These are phyloP conservation scores for Vanrija pseudolonga DNA, from an alignment of 1,284 basidiomycete genomes.

Conservation along the genomic window DNA sequence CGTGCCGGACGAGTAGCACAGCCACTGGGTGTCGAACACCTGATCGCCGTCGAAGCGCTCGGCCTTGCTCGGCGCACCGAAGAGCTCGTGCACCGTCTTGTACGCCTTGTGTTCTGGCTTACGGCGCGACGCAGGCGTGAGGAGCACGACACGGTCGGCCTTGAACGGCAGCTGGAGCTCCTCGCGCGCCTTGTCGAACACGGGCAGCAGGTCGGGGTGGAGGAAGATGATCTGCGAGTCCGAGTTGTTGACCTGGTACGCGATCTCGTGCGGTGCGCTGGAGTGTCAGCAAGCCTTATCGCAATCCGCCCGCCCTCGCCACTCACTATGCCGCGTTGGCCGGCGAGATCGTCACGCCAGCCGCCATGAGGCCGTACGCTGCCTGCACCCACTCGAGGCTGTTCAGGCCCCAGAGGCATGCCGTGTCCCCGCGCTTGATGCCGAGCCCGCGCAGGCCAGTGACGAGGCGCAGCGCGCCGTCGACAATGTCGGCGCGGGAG, in stretches of 20 bases:
- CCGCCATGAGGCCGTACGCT: conserved; percentile 55
- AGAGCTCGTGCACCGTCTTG: conserved; percentile 8
- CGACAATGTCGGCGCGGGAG: conserved; percentile 58
- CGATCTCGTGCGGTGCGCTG: conserved; percentile 43
- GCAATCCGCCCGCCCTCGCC: neutral
- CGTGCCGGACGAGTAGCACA: conserved; percentile 68
- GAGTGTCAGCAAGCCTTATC: neutral
- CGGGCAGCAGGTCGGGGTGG: conserved; percentile 54
- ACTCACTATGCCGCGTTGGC: conserved; percentile 45
- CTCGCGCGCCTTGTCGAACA: conserved; percentile 22
- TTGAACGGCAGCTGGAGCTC: conserved; percentile 5
- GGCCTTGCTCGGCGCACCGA: neutral
- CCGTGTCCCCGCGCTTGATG: conserved; percentile 34
- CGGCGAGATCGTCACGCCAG: conserved; percentile 32
- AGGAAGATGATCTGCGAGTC: conserved; percentile 57
- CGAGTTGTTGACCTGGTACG: conserved; percentile 54
- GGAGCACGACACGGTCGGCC: conserved; percentile 9
- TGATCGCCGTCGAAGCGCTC: conserved; percentile 10
- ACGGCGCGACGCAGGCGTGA: neutral
- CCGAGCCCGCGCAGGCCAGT: conserved; percentile 52
- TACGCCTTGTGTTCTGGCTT: conserved; percentile 2
- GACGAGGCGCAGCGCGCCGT: conserved; percentile 58
- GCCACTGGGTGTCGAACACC: conserved; percentile 15
- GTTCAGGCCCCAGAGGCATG: conserved; percentile 52
- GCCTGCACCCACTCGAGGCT: conserved; percentile 55